These are phyloP conservation scores for Gynandropsis gynandra DNA, from an alignment of 345 rosid species.

Conservation along the genomic window DNA sequence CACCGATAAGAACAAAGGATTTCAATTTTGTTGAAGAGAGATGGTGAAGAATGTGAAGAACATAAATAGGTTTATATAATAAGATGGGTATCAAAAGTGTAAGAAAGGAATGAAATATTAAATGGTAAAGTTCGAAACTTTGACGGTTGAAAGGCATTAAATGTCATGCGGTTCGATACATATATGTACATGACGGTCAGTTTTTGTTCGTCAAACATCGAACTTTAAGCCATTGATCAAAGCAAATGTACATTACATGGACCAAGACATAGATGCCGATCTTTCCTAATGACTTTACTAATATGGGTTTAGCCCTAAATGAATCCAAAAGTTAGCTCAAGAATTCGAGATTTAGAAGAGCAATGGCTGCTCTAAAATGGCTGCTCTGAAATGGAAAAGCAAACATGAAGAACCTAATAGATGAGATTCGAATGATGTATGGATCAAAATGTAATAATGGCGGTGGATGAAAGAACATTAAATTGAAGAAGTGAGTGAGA, in stretches of 20 bases:
- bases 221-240: too few relatives aligned
- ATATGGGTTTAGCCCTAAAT: too few relatives aligned
- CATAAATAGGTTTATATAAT: conserved; percentile 18
- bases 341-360: conserved; percentile 8
- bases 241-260: too few relatives aligned
- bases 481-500: conserved; percentile 18
- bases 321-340: too few relatives aligned
- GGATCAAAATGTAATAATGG: conserved; percentile 25
- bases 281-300: too few relatives aligned
- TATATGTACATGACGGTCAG: too few relatives aligned
- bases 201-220: too few relatives aligned
- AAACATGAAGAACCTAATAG: conserved; percentile 5
- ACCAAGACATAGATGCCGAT: too few relatives aligned
- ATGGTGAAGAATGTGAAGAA: conserved; percentile 25
- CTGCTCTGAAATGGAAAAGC: conserved; percentile 2
- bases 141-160: conserved; percentile 22
- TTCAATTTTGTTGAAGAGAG: conserved; percentile 9
- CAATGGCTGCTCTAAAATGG: conserved; percentile 15
- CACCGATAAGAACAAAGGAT: conserved; percentile 5
- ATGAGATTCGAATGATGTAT: conserved; percentile 19
- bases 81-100: conserved; percentile 13
- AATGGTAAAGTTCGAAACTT: background rate
- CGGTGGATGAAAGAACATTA: conserved; percentile 26
- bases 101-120: conserved; percentile 22
- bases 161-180: conserved; percentile 16